phyloP scores from a whole-genome alignment of 495 filamentous ascomycete species.

The Penicillium simplicissimum region DNA sequence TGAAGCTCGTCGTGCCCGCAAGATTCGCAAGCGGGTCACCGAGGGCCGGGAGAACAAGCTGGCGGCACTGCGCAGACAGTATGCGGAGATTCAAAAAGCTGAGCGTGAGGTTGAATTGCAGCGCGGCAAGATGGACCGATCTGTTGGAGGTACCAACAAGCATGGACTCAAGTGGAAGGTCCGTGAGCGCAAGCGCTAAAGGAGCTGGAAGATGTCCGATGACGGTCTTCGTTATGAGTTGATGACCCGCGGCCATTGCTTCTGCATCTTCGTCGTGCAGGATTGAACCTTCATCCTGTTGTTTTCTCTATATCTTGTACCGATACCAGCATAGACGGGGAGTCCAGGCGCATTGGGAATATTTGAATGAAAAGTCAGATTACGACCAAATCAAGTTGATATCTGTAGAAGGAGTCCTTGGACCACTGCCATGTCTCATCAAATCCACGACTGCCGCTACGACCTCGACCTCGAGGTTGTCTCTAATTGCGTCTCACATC shows the following conservation, averaged over 20 bases:
- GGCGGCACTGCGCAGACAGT: conserved; percentile 63
- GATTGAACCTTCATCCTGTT: conserved; percentile 4
- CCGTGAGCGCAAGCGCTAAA: conserved; percentile 74
- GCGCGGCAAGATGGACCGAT: conserved; percentile 78
- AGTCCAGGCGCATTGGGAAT: conserved; percentile 20
- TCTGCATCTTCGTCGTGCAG: conserved; percentile 10
- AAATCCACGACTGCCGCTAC: too few species aligned
- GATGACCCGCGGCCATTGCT: conserved; percentile 25
- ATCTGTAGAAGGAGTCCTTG: neutral
- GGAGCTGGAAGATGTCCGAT: neutral
- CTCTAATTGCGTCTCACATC: neutral
- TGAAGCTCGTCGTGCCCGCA: conserved; percentile 45
- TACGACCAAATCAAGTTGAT: neutral
- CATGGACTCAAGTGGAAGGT: conserved; percentile 81
- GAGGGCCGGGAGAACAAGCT: conserved; percentile 57
- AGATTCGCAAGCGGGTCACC: conserved; percentile 50
- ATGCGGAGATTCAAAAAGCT: conserved; percentile 67
- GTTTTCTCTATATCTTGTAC: conserved; percentile 14
- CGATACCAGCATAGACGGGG: conserved; percentile 30
- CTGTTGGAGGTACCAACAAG: conserved; percentile 77
- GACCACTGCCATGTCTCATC: too few species aligned
- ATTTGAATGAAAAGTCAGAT: neutral
- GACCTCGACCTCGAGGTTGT: neutral
- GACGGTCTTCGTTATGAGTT: conserved; percentile 25
- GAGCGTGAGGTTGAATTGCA: conserved; percentile 78